These are phyloP conservation scores for Mortierella sp. DNA, from an alignment of 371 early-diverging fungal species.

Conservation along the genomic window DNA sequence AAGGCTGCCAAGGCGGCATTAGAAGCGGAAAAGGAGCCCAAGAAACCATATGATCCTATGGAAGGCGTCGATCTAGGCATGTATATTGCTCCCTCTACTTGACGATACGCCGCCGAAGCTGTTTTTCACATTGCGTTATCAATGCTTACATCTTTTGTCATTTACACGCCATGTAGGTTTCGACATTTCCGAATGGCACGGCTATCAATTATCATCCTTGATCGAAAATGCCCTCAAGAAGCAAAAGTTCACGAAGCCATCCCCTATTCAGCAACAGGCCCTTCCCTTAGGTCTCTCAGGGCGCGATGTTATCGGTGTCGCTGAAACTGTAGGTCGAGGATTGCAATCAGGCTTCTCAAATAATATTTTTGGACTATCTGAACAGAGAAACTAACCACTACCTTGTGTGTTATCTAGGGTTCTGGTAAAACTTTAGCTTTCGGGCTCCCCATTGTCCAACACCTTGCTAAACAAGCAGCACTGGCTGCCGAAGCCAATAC, in stretches of 20 bases:
- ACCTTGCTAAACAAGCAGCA: slow-evolving; percentile 62
- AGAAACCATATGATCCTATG: slow-evolving; percentile 38
- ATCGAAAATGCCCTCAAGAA: slow-evolving; percentile 78
- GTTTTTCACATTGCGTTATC: too few species aligned
- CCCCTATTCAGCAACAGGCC: slow-evolving; percentile 94
- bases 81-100: background rate
- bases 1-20: slow-evolving; percentile 47
- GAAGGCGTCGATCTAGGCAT: slow-evolving; percentile 22
- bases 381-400: background rate
- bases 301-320: slow-evolving; percentile 96
- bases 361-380: too few species aligned
- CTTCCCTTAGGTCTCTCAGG: slow-evolving; percentile 79
- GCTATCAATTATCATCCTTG: slow-evolving; percentile 62
- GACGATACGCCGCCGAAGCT: background rate
- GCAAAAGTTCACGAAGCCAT: slow-evolving; percentile 85
- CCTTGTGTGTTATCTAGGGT: slow-evolving; percentile 61
- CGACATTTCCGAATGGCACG: slow-evolving; percentile 75
- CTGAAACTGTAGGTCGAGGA: slow-evolving; percentile 83
- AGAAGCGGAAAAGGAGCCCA: slow-evolving; percentile 47
- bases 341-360: background rate
- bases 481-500: slow-evolving; percentile 42
- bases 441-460: slow-evolving; percentile 87
- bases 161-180: slow-evolving; percentile 43
- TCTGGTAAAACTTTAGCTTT: slow-evolving; percentile 97
- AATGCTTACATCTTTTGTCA: too few species aligned